A percentile compares a stretch with the other conserved stretches of the same genome.
Conservation (phyloP, 495 filamentous ascomycete genomes). For the Hypoxylon lienhwacheense region DNA sequence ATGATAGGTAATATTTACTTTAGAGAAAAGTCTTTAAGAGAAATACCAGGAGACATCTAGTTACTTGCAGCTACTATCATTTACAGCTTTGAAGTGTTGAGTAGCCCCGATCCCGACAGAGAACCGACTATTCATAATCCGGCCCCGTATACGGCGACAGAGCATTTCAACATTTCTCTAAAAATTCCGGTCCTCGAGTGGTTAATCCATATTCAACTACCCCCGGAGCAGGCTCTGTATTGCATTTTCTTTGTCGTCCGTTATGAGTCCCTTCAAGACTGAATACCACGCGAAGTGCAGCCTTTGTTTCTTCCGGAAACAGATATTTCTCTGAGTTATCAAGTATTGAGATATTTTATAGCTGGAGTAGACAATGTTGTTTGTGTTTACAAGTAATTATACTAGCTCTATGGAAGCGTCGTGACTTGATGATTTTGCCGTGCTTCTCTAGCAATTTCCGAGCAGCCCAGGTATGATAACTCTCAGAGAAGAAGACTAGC, state of each 20-base stretch:
- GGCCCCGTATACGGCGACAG: no score
- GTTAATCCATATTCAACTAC: no score
- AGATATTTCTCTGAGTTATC: neutral
- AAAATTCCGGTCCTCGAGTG: no score
- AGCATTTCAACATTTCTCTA: no score
- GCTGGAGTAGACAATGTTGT: neutral
- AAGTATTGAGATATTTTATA: no score
- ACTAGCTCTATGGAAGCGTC: neutral
- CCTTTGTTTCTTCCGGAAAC: slow-evolving; percentile 24
- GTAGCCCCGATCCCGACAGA: no score
- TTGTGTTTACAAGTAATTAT: neutral
- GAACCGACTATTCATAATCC: no score
- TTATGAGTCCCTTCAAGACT: neutral
- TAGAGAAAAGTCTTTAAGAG: no score
- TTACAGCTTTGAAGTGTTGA: no score
- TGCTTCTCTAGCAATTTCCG: neutral
- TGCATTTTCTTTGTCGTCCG: neutral
- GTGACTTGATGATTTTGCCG: neutral
- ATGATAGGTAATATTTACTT: no score
- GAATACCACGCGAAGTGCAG: neutral
- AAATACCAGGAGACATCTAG: neutral
- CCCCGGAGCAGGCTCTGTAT: neutral
- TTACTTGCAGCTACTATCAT: no score
- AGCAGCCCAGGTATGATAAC: neutral
- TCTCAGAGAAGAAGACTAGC: neutral